Conservation (phyloP, 306 rosid species). For the Malus orientalis region DNA sequence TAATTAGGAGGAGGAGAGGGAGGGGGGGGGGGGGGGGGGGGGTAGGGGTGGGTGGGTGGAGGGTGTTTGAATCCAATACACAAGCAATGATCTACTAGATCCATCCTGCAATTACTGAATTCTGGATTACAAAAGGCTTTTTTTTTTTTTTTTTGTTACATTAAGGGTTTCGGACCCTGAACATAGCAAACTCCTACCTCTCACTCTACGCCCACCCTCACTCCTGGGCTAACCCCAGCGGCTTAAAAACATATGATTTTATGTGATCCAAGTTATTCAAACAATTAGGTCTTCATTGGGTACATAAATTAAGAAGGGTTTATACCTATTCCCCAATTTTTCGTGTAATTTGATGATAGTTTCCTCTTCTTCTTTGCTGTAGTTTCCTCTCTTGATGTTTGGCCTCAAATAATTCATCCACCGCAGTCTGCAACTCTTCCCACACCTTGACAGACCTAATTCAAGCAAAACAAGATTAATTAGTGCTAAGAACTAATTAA, state of each 20-base stretch:
- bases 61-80: too few relatives aligned
- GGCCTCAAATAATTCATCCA: constrained; percentile 64
- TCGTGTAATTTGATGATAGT: constrained; percentile 32
- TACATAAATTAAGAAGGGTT: background rate
- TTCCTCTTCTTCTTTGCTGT: constrained; percentile 45
- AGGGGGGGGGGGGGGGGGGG: too few relatives aligned
- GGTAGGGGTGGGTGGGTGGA: too few relatives aligned
- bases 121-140: background rate
- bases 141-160: background rate
- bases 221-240: background rate
- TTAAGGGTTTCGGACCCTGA: background rate
- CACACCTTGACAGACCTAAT: constrained; percentile 51
- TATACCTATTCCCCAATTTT: constrained; percentile 43
- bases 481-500: background rate
- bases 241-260: background rate
- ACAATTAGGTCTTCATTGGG: too few relatives aligned
- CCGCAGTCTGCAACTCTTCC: constrained; percentile 67
- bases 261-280: background rate
- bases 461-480: background rate
- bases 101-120: background rate
- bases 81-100: background rate
- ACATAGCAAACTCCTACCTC: background rate
- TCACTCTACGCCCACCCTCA: background rate
- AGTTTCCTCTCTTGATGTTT: constrained; percentile 55
- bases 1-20: too few relatives aligned